Evolutionary conservation across 441 rosid genomes (phyloP).

Genomic region (Gossypium laxum): DNA sequence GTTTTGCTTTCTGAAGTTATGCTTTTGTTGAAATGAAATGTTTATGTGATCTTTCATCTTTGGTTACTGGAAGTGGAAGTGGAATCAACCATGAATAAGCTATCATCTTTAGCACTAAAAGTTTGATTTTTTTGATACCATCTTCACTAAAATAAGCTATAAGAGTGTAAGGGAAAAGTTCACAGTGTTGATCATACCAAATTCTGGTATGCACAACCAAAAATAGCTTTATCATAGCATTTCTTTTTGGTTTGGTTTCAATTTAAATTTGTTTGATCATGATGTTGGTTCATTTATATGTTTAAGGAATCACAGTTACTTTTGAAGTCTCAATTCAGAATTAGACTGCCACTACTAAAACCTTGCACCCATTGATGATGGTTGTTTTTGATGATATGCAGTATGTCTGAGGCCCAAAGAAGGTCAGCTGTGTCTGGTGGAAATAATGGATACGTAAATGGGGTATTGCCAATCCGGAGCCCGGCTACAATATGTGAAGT

Average conservation of each 20-base stretch:
- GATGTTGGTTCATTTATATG: background rate
- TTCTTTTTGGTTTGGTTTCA: background rate
- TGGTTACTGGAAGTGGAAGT: slow-evolving; percentile 11
- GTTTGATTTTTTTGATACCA: background rate
- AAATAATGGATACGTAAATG: slow-evolving; percentile 46
- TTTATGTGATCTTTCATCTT: slow-evolving; percentile 20
- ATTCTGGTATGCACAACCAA: slow-evolving; percentile 4
- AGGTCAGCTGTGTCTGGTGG: slow-evolving; percentile 35
- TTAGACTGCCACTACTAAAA: background rate
- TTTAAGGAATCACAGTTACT: background rate
- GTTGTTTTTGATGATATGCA: slow-evolving; percentile 22
- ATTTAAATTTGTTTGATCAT: slow-evolving; percentile 5
- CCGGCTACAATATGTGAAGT: slow-evolving; percentile 58
- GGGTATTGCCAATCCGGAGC: slow-evolving; percentile 44
- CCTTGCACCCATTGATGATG: background rate
- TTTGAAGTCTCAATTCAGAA: background rate
- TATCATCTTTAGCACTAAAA: background rate
- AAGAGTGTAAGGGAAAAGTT: background rate
- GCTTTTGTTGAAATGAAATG: slow-evolving; percentile 10
- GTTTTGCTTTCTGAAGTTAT: background rate
- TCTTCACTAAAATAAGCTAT: background rate
- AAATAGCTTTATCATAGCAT: slow-evolving; percentile 6
- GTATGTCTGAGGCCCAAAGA: slow-evolving; percentile 51
- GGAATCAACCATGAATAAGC: slow-evolving; percentile 1
- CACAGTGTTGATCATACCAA: background rate